These are phyloP conservation scores for Colletotrichum graminicola DNA, from an alignment of 2,329 filamentous ascomycete species.

Conservation along the genomic window DNA sequence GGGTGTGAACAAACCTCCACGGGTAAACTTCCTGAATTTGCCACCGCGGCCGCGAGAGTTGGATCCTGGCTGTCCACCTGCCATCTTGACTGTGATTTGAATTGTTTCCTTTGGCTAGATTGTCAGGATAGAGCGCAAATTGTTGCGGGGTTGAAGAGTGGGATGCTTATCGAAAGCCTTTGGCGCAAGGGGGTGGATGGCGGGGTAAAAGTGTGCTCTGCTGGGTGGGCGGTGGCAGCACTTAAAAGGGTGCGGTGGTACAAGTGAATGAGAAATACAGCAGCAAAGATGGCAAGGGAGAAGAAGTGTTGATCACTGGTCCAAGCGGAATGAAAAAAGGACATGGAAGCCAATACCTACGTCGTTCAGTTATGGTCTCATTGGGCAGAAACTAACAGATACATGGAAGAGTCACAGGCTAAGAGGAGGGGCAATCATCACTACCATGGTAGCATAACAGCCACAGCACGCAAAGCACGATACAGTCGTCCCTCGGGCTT, in stretches of 20 bases:
- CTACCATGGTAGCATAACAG: neutral
- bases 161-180: conserved; percentile 32
- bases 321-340: neutral
- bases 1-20: conserved; percentile 76
- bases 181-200: conserved; percentile 25
- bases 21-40: conserved; percentile 93
- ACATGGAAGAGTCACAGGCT: conserved; percentile 25
- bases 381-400: conserved; percentile 14
- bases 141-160: conserved; percentile 42
- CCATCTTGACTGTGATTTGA: conserved; percentile 56
- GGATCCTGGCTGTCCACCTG: conserved; percentile 58
- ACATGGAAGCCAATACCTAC: neutral
- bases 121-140: conserved; percentile 28
- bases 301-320: neutral
- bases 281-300: neutral
- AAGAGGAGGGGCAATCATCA: conserved; percentile 19
- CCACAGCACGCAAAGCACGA: conserved; percentile 20
- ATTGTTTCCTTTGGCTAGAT: conserved; percentile 26
- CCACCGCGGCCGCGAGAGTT: conserved; percentile 83
- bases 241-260: conserved; percentile 18
- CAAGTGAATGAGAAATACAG: neutral
- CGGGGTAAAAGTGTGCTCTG: conserved; percentile 36
- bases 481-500: neutral
- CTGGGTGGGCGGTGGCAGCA: conserved; percentile 25
- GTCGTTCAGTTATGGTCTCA: neutral